Evolutionary conservation across 2,329 filamentous ascomycete species (phyloP), one percentile per base, ranked within the genome.

Genomic region (Venturia carpophila): DNA sequence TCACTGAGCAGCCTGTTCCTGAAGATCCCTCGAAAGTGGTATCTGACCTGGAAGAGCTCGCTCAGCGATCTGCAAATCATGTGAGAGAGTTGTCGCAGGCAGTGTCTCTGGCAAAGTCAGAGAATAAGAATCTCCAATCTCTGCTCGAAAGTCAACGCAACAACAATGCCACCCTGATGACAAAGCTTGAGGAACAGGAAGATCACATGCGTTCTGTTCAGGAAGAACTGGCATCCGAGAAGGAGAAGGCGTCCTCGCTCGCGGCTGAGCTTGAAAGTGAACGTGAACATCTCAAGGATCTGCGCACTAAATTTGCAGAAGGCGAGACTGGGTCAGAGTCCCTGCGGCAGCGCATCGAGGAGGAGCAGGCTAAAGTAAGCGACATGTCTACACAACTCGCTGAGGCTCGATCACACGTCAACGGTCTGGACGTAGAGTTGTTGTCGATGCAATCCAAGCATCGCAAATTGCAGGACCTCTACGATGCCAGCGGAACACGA

Each of bases 291-390:
- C 80, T 96, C 27, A 83, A 82, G 66, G 79, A 83, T 37, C 78
- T 96, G 27, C 85, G 90, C 65, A 79, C 80, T 19, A 89, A 88
- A 73, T 87, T 96, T 71, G 85, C 89, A 1, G 89, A 92, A 68
- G 92, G 91, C 19, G 91, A 94, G 74, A 92, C 87, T 3, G 91
- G 91, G 5, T 92, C 91, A 0, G 90, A 92, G 74, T 86, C 85
- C 37, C 77, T 96, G 64, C 86, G 89, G 65, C 88, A 87, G 75
- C 84, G 87, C 64, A 81, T 95, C 3, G 85, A 87, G 52, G 89
- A 91, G 66, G 88, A 92, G 71, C 91, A 96, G 74, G 80, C 79
- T 66, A 90, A 86, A 74, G 83, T 90, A 4, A 83, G 83, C 27
- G 81, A 80, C 15, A 77, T 96, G 37, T 83, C 85, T 1, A 84